Percentiles rank a stretch among this genome's conserved stretches.
phyloP scores from a whole-genome alignment of 768 basidiomycete species.

The Trametes coccinea region DNA sequence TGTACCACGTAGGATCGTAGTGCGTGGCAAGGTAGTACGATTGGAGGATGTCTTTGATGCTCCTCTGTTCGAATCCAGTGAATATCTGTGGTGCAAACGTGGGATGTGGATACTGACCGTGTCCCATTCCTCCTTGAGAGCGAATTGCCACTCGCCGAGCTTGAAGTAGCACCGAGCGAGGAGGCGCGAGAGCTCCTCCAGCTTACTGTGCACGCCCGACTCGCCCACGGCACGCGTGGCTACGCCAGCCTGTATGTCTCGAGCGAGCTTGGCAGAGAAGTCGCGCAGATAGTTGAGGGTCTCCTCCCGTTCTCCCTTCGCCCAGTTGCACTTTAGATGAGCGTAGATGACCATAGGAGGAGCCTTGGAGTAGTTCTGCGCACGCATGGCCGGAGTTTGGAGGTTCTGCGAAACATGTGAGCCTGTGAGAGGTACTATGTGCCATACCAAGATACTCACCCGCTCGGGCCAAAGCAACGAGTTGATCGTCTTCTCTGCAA shows the following conservation, averaged over 20 bases:
- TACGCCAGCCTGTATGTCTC: conserved; percentile 54
- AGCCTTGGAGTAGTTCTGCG: conserved; percentile 63
- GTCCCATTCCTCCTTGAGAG: conserved; percentile 77
- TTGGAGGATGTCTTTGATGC: conserved; percentile 78
- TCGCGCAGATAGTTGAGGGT: conserved; percentile 80
- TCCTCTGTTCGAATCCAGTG: conserved; percentile 48
- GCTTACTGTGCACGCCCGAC: conserved; percentile 56
- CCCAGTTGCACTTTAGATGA: conserved; percentile 96
- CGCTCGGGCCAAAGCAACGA: conserved; percentile 80
- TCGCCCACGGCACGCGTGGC: conserved; percentile 46
- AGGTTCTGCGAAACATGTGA: conserved; percentile 22
- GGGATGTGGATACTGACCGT: background rate
- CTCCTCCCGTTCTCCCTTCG: conserved; percentile 72
- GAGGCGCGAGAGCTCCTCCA: conserved; percentile 73
- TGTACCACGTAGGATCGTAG: conserved; percentile 96
- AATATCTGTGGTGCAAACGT: background rate
- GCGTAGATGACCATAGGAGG: conserved; percentile 97
- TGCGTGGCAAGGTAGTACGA: conserved; percentile 87
- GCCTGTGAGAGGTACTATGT: background rate
- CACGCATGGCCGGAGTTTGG: conserved; percentile 47
- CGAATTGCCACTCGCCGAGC: conserved; percentile 91
- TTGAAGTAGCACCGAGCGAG: conserved; percentile 98
- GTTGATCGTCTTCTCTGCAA: conserved; percentile 96
- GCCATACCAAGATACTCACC: conserved; percentile 36
- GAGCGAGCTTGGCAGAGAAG: conserved; percentile 74